A percentile compares a stretch with the other conserved stretches of the same genome.
Evolutionary conservation across 106 monocot genomes (phyloP).

Genomic region (Acorus gramineus): DNA sequence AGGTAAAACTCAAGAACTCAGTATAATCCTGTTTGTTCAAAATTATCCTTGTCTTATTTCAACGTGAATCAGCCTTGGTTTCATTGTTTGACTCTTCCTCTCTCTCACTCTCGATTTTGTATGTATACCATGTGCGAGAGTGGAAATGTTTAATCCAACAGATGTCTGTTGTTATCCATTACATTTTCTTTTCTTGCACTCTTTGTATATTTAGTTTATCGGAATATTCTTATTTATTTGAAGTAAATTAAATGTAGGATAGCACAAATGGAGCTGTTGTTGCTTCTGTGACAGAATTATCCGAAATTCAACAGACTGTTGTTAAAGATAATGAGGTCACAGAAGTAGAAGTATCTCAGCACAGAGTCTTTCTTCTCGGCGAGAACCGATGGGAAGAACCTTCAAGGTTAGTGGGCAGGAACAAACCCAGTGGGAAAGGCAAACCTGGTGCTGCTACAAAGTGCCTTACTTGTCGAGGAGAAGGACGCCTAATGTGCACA

Average conservation of each 20-base stretch:
- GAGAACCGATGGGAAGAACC: conserved; percentile 98
- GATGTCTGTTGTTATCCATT: no score
- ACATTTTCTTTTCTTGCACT: neutral
- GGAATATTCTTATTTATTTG: no score
- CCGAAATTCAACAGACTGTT: conserved; percentile 43
- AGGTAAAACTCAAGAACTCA: conserved; percentile 1
- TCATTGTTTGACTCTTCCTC: no score
- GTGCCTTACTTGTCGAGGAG: conserved; percentile 76
- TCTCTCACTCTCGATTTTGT: no score
- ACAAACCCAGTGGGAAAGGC: conserved; percentile 16
- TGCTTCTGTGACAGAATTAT: conserved; percentile 32
- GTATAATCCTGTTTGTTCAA: no score
- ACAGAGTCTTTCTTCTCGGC: conserved; percentile 83
- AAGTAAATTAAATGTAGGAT: conserved; percentile 22
- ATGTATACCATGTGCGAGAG: no score
- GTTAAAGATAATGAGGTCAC: conserved; percentile 28
- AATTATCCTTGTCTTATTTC: no score
- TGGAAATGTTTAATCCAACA: no score
- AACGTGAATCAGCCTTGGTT: no score
- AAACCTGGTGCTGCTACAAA: conserved; percentile 20
- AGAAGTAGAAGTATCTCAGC: conserved; percentile 36
- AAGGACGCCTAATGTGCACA: conserved; percentile 84
- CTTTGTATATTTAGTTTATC: neutral
- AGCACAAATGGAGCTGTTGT: conserved; percentile 46
- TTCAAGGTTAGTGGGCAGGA: conserved; percentile 33